Base-by-base conservation (phyloP, 805 yeast species). In the Pichia eremophila region DNA sequence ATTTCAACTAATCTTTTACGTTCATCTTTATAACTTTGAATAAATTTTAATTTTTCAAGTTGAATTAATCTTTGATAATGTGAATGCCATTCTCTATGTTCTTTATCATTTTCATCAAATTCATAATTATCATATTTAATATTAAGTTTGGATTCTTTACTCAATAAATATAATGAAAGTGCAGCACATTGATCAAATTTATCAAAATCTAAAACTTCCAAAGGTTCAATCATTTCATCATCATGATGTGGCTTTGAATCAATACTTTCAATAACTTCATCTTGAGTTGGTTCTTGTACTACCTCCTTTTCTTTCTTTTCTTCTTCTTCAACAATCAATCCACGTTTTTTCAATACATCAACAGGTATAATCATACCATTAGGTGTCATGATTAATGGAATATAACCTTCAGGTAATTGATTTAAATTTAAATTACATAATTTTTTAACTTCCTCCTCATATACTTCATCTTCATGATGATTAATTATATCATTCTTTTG, bases 311-410 rank as follows among this genome's bases (percentile, higher is more conserved):
- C 25, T 22, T 5, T 22, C 6, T 4, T 22, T 22, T 22, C 25
- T 7, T 22, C 25, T 22, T 3, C 5, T 22, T 22, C 14, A 8
- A 11, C 32, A 29, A 29, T 29, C 32, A 29, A 29, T 29, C 32
- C 32, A 29, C 32, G 32, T 8, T 34, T 34, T 18, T 45, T 42
- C 11, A 54, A 54, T 40, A 51, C 54, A 39, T 58, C 61, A 59
- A 61, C 54, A 2, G 65, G 65, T 29, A 57, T 56, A 25, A 61
- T 40, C 22, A 51, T 51, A 2, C 65, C 65, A 39, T 57, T 55
- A 0, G 65, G 65, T 11, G 65, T 55, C 64, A 61, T 59, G 55
- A 61, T 50, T 41, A 61, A 53, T 5, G 64, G 65, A 17, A 59
- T 51, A 43, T 53, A 61, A 1, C 65, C 65, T n/a, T 51, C 45